Percentiles rank a stretch among this genome's conserved stretches.
Evolutionary conservation across 805 yeast genomes (phyloP).

Genomic region (Yarrowia alimentaria): DNA sequence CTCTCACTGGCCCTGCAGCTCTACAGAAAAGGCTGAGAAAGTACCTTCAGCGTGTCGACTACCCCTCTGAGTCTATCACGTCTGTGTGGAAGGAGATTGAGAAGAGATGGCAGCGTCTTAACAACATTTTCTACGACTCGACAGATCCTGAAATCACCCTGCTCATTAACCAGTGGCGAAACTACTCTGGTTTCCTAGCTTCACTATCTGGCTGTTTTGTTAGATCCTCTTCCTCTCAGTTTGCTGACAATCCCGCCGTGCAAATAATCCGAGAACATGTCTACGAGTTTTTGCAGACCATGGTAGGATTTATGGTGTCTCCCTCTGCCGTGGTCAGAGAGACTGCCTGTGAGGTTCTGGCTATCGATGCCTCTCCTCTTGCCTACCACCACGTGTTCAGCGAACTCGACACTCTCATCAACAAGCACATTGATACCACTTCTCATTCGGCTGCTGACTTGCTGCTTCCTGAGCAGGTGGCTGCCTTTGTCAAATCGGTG

Average conservation of each 20-base stretch:
- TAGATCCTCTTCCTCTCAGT: constrained; percentile 29
- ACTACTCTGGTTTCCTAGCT: constrained; percentile 71
- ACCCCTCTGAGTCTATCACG: constrained; percentile 42
- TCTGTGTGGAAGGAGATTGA: constrained; percentile 49
- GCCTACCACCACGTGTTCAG: constrained; percentile 50
- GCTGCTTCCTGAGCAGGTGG: constrained; percentile 30
- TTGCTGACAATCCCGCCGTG: constrained; percentile 24
- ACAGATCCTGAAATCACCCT: constrained; percentile 30
- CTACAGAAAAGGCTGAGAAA: constrained; percentile 64
- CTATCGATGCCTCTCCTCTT: constrained; percentile 62
- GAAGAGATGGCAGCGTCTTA: constrained; percentile 47
- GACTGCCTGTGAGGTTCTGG: constrained; percentile 66
- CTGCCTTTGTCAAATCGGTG: constrained; percentile 33
- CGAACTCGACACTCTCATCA: constrained; percentile 41
- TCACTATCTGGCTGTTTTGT: constrained; percentile 46
- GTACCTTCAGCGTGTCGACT: constrained; percentile 36
- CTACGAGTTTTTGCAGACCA: constrained; percentile 37
- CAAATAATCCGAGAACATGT: constrained; percentile 55
- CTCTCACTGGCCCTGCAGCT: constrained; percentile 70
- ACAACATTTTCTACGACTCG: constrained; percentile 33
- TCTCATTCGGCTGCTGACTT: not conserved
- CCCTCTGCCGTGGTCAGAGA: constrained; percentile 58
- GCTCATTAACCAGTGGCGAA: constrained; percentile 48
- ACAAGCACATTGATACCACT: constrained; percentile 21
- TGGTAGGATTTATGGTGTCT: constrained; percentile 41